A percentile compares a stretch with the other conserved stretches of the same genome.
Evolutionary conservation across 2,329 filamentous ascomycete genomes (phyloP).

Genomic region (Biscogniauxia marginata): DNA sequence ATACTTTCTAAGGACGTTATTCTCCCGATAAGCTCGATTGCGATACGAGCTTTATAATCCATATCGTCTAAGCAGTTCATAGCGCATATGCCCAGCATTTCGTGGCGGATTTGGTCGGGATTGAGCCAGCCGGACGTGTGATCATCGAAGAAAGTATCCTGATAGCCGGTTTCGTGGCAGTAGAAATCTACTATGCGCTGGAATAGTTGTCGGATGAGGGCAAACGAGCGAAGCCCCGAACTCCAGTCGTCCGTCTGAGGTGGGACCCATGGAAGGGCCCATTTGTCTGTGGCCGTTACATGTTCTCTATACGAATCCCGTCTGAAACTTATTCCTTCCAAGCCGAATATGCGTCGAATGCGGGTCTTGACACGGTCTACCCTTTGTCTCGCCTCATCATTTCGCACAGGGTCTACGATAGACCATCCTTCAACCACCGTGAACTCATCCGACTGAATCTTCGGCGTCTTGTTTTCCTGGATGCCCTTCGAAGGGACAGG

Average conservation of each 20-base stretch:
- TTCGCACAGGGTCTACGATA: constrained; percentile 11
- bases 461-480: neutral
- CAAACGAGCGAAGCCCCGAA: constrained; percentile 13
- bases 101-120: constrained; percentile 12
- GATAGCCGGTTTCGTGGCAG: neutral
- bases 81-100: constrained; percentile 15
- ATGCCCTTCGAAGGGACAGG: neutral
- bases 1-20: neutral
- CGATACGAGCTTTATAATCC: constrained; percentile 13
- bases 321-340: constrained; percentile 2
- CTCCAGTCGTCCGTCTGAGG: constrained; percentile 11
- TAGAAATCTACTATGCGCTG: constrained; percentile 9
- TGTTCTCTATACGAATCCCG: constrained; percentile 1
- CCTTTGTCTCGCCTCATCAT: neutral
- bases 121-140: constrained; percentile 12
- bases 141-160: neutral
- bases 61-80: constrained; percentile 10
- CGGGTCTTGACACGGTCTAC: constrained; percentile 1
- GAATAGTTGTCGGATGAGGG: constrained; percentile 12
- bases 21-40: constrained; percentile 9
- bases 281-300: neutral
- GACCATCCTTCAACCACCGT: constrained; percentile 9
- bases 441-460: neutral
- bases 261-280: constrained; percentile 12
- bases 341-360: constrained; percentile 2